These are phyloP conservation scores for Neurospora sp. DNA, from an alignment of 495 filamentous ascomycete genomes.

Conservation along the genomic window DNA sequence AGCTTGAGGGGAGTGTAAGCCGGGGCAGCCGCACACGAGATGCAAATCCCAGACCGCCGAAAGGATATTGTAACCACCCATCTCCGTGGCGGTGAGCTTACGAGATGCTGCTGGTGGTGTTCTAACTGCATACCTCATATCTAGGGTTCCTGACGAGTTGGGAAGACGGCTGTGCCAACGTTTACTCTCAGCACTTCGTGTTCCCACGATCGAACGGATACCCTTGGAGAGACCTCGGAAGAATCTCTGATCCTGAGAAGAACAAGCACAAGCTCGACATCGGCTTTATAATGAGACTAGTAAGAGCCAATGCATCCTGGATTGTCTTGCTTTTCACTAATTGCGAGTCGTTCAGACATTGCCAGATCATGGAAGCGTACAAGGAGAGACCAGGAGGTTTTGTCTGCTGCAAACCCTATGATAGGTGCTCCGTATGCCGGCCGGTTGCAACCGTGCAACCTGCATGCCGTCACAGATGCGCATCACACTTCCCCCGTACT, in stretches of 20 bases:
- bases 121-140: neutral
- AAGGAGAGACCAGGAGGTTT: neutral
- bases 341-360: neutral
- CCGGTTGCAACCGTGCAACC: neutral
- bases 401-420: neutral
- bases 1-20: neutral
- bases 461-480: neutral
- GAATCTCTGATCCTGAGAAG: neutral
- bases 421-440: neutral
- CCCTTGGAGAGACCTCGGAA: neutral
- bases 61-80: neutral
- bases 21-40: neutral
- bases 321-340: neutral
- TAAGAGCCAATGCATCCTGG: neutral
- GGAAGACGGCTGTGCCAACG: neutral
- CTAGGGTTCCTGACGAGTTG: neutral
- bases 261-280: neutral
- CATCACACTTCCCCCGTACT: neutral
- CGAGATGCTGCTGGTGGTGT: neutral
- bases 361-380: neutral
- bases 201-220: neutral
- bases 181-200: neutral
- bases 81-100: neutral
- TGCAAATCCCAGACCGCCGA: neutral
- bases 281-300: neutral